Conservation (phyloP, 2,329 filamentous ascomycete species). For the Bipolaris gigantea region DNA sequence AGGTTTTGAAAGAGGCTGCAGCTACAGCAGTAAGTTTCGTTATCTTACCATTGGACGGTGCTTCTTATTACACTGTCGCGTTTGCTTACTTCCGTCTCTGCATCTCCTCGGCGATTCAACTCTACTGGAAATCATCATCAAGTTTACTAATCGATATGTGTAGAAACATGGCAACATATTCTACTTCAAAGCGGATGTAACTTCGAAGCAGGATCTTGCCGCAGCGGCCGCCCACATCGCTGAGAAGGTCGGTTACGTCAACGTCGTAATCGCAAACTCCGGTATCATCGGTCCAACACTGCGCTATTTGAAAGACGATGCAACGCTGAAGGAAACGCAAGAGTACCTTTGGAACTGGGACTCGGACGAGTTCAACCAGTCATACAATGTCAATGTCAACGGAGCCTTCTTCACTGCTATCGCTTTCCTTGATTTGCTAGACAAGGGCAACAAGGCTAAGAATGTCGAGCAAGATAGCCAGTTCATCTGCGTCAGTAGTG, state of each 20-base stretch:
- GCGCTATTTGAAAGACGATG: not conserved
- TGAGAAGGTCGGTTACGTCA: conserved; percentile 22
- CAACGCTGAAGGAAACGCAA: conserved; percentile 2
- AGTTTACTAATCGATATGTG: not conserved
- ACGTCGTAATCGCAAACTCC: conserved; percentile 29
- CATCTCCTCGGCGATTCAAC: not conserved
- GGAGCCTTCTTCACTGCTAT: conserved; percentile 46
- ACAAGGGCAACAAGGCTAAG: conserved; percentile 40
- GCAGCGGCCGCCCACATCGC: conserved; percentile 16
- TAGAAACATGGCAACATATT: conserved; percentile 12
- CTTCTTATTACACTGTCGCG: no score
- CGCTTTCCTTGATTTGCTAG: conserved; percentile 47
- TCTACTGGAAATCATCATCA: not conserved
- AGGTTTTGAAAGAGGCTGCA: conserved; percentile 19
- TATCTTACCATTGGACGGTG: not conserved
- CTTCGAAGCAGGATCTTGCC: conserved; percentile 20
- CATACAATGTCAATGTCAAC: conserved; percentile 36
- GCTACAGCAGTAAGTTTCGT: not conserved
- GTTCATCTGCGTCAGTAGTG: conserved; percentile 1
- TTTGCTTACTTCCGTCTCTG: not conserved
- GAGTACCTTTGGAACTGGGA: conserved; percentile 11
- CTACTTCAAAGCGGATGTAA: conserved; percentile 24
- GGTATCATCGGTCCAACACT: conserved; percentile 22
- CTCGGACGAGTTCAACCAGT: conserved; percentile 31
- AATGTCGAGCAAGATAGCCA: conserved; percentile 10